These are phyloP conservation scores for Metschnikowia drakensbergensis DNA, from an alignment of 805 yeast species.

Conservation along the genomic window DNA sequence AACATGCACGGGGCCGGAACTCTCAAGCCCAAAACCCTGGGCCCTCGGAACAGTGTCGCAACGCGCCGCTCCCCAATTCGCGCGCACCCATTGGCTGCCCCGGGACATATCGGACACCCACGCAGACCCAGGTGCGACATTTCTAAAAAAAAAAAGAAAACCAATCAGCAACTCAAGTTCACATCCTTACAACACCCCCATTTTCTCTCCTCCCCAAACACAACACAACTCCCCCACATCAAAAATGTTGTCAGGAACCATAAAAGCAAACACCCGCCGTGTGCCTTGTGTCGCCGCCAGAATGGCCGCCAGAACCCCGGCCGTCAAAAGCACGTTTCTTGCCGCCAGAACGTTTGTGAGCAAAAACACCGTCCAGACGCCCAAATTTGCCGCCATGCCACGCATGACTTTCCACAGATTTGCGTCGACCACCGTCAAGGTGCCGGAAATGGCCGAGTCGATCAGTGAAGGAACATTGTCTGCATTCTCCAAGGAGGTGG, in stretches of 20 bases:
- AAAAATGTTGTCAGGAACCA: slow-evolving; percentile 34
- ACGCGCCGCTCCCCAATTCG: slow-evolving; percentile 8
- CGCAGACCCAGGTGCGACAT: slow-evolving; percentile 5
- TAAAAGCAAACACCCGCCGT: slow-evolving; percentile 29
- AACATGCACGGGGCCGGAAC: neutral
- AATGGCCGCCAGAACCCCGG: slow-evolving; percentile 3
- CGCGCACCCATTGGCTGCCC: slow-evolving; percentile 19
- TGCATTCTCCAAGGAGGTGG: slow-evolving; percentile 64
- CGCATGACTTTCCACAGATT: slow-evolving; percentile 31
- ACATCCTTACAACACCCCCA: neutral
- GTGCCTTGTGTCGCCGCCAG: slow-evolving; percentile 17
- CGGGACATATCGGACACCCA: slow-evolving; percentile 17
- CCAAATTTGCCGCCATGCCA: slow-evolving; percentile 10
- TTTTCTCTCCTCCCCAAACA: neutral
- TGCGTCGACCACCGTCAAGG: slow-evolving; percentile 61
- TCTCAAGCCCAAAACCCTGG: neutral
- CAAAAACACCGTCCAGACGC: slow-evolving; percentile 2
- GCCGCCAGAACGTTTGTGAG: slow-evolving; percentile 20
- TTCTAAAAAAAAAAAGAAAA: slow-evolving; percentile 1
- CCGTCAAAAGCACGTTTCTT: slow-evolving; percentile 12
- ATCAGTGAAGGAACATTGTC: slow-evolving; percentile 94
- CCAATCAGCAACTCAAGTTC: slow-evolving; percentile 4
- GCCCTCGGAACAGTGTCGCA: slow-evolving; percentile 1
- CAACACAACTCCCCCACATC: slow-evolving; percentile 1
- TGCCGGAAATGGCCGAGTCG: slow-evolving; percentile 98